Evolutionary conservation across 805 yeast genomes (phyloP).

Genomic region (Saccharomycopsis vini): DNA sequence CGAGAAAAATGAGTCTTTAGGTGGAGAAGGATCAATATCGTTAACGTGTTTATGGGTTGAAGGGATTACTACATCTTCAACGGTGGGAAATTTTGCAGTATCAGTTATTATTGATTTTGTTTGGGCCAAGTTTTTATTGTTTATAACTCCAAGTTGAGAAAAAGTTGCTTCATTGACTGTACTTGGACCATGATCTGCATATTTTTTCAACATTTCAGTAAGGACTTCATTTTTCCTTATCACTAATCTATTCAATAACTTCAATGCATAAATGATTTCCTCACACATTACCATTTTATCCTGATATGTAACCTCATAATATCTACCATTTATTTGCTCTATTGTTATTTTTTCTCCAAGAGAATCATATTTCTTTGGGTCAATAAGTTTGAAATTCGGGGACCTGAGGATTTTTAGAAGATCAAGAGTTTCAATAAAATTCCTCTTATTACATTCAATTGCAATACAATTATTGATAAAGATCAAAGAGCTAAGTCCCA

Average conservation of each 20-base stretch:
- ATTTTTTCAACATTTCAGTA: constrained; percentile 30
- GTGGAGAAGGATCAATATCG: no score
- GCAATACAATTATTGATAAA: constrained; percentile 36
- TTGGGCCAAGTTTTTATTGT: no score
- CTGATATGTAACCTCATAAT: background rate
- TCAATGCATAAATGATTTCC: constrained; percentile 44
- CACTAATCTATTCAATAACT: constrained; percentile 44
- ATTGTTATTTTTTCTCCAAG: background rate
- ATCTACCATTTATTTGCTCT: background rate
- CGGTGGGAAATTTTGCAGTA: no score
- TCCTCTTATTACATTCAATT: background rate
- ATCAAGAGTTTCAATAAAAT: background rate
- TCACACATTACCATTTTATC: background rate
- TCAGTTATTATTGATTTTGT: no score
- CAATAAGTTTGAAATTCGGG: background rate
- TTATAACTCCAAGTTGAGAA: constrained; percentile 37
- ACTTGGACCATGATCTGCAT: constrained; percentile 45
- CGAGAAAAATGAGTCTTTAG: no score
- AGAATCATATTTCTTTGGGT: constrained; percentile 12
- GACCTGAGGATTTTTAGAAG: background rate
- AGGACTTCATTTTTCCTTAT: constrained; percentile 37
- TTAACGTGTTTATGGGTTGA: no score
- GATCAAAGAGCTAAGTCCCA: constrained; percentile 34
- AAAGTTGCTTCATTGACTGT: constrained; percentile 42
- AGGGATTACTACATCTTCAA: no score